phyloP scores from a whole-genome alignment of 2,329 filamentous ascomycete species.

The Drechslerella stenobrocha region DNA sequence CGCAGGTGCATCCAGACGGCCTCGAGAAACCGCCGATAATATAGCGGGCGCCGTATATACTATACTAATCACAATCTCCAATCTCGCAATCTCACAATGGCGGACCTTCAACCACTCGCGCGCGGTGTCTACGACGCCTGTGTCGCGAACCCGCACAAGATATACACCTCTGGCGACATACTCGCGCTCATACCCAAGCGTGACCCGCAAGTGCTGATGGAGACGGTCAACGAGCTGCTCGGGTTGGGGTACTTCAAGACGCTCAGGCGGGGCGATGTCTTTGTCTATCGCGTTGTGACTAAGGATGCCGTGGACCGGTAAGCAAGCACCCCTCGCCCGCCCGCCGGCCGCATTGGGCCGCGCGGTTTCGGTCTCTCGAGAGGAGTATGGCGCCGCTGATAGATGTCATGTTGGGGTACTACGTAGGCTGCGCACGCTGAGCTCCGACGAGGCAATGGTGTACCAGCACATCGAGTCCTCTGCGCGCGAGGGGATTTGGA shows the following conservation, averaged over 20 bases:
- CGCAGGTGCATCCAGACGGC: not conserved
- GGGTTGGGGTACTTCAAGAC: constrained; percentile 49
- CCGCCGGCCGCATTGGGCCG: no score
- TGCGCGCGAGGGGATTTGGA: constrained; percentile 85
- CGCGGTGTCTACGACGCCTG: constrained; percentile 34
- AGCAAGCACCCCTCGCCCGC: constrained; percentile 69
- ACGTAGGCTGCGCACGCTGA: constrained; percentile 54
- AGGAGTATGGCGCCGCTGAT: not conserved
- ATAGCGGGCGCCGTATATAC: not conserved
- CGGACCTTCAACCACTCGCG: constrained; percentile 41
- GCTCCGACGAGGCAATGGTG: constrained; percentile 78
- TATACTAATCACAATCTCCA: not conserved
- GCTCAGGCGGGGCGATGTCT: constrained; percentile 50
- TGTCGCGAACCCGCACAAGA: constrained; percentile 23
- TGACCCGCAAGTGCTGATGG: constrained; percentile 17
- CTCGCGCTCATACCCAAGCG: constrained; percentile 26
- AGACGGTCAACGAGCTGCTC: constrained; percentile 51
- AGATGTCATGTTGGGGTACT: not conserved
- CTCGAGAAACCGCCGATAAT: not conserved
- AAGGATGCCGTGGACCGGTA: constrained; percentile 50
- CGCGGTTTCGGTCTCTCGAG: no score
- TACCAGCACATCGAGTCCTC: constrained; percentile 87
- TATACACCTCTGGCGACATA: constrained; percentile 29
- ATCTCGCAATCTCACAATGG: constrained; percentile 15
- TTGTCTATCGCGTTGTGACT: constrained; percentile 50